Conservation (phyloP, 176 grass and related monocot genomes). For the Eleusine indica region DNA sequence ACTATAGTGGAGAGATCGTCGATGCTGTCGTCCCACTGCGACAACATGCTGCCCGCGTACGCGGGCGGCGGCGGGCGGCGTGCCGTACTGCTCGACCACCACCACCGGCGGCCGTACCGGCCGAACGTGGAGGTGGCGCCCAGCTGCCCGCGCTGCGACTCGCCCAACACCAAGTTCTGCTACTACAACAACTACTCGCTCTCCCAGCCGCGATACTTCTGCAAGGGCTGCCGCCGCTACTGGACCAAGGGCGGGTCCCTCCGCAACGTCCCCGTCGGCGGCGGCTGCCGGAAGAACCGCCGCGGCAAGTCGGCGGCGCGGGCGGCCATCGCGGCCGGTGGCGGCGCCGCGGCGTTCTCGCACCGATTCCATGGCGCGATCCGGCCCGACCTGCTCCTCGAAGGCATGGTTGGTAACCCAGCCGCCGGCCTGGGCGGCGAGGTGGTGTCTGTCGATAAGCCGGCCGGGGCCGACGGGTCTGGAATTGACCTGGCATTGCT, state of each 20-base stretch:
- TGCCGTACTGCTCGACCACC: conserved; percentile 41
- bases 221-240: conserved; percentile 87
- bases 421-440: neutral
- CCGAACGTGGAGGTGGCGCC: conserved; percentile 71
- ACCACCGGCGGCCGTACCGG: conserved; percentile 61
- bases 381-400: conserved; percentile 67
- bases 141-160: conserved; percentile 83
- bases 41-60: conserved; percentile 55
- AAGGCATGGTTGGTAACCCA: conserved; percentile 50
- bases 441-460: neutral
- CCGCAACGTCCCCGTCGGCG: conserved; percentile 84
- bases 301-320: conserved; percentile 43
- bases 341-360: conserved; percentile 2
- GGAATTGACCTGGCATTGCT: conserved; percentile 58
- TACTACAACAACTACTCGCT: conserved; percentile 99
- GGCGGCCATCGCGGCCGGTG: neutral
- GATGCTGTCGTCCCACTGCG: conserved; percentile 60
- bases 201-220: conserved; percentile 90
- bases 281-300: conserved; percentile 81
- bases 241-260: conserved; percentile 93
- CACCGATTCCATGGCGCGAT: conserved; percentile 40
- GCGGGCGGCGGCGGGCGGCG: conserved; percentile 26
- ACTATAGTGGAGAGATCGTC: neutral
- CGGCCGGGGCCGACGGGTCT: conserved; percentile 19
- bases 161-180: conserved; percentile 94